phyloP scores from a whole-genome alignment of 306 rosid species.

The Fragaria vesca region DNA sequence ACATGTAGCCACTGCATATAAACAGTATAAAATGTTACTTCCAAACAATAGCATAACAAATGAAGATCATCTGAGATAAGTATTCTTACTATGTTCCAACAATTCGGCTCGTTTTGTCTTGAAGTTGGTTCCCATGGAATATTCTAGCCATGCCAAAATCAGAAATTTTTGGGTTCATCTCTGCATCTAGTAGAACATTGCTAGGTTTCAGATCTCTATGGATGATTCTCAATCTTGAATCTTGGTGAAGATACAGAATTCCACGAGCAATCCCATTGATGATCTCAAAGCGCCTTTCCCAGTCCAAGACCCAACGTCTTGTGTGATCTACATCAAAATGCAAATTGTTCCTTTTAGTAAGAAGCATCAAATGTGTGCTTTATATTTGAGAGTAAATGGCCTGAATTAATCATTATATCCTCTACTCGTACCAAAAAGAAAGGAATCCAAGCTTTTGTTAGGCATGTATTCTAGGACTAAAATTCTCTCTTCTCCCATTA shows the following conservation, averaged over 20 bases:
- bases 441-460: constrained; percentile 55
- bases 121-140: constrained; percentile 42
- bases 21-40: background rate
- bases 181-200: constrained; percentile 46
- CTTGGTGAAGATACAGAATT: constrained; percentile 57
- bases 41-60: background rate
- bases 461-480: constrained; percentile 55
- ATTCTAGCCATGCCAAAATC: constrained; percentile 77
- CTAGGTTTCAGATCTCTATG: constrained; percentile 60
- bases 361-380: background rate
- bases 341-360: background rate
- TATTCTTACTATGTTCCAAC: constrained; percentile 65
- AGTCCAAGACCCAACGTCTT: constrained; percentile 32
- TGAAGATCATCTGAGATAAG: background rate
- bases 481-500: constrained; percentile 46
- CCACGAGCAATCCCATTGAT: constrained; percentile 53
- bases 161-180: constrained; percentile 55
- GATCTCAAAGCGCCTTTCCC: constrained; percentile 45
- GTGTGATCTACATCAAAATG: constrained; percentile 26
- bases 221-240: constrained; percentile 54
- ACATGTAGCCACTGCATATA: constrained; percentile 51
- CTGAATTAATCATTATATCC: background rate
- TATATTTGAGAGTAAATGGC: background rate
- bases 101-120: constrained; percentile 41
- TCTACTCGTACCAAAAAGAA: constrained; percentile 44